Conservation (phyloP, 2,329 filamentous ascomycete genomes). For the Clonostachys byssicola region DNA sequence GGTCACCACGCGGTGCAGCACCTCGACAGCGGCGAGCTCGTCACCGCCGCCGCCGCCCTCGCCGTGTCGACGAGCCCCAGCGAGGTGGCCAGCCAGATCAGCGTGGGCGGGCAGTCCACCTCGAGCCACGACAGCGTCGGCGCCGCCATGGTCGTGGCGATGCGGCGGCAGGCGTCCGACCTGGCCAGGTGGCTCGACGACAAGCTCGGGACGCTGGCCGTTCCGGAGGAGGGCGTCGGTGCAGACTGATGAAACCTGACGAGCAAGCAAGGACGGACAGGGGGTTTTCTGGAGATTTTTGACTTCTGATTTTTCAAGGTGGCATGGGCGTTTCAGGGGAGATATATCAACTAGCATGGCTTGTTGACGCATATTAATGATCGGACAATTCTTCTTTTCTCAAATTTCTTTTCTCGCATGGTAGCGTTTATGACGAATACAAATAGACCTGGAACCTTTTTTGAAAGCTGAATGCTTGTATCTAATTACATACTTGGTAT, state of each 20-base stretch:
- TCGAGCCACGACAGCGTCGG: conserved; percentile 30
- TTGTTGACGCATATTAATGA: no score
- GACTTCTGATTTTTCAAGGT: no score
- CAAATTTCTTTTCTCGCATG: no score
- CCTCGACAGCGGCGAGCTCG: conserved; percentile 7
- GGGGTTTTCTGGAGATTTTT: no score
- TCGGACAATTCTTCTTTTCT: no score
- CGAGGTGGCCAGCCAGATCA: conserved; percentile 41
- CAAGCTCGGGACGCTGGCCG: conserved; percentile 47
- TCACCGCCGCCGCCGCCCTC: conserved; percentile 7
- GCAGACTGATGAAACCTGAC: conserved; percentile 6
- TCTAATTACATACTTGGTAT: no score
- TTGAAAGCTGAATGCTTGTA: no score
- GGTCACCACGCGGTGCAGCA: conserved; percentile 1
- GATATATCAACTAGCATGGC: no score
- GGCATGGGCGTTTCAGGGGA: no score
- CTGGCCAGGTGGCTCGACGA: conserved; percentile 56
- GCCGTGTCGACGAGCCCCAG: conserved; percentile 19
- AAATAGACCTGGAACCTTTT: no score
- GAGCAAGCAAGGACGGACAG: no score
- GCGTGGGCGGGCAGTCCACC: conserved; percentile 37
- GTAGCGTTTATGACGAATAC: no score
- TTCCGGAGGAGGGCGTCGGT: conserved; percentile 48
- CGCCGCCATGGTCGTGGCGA: conserved; percentile 41
- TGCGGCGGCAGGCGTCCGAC: conserved; percentile 54